phyloP scores from a whole-genome alignment of 2,329 filamentous ascomycete species.

The Aspergillus neotritici region DNA sequence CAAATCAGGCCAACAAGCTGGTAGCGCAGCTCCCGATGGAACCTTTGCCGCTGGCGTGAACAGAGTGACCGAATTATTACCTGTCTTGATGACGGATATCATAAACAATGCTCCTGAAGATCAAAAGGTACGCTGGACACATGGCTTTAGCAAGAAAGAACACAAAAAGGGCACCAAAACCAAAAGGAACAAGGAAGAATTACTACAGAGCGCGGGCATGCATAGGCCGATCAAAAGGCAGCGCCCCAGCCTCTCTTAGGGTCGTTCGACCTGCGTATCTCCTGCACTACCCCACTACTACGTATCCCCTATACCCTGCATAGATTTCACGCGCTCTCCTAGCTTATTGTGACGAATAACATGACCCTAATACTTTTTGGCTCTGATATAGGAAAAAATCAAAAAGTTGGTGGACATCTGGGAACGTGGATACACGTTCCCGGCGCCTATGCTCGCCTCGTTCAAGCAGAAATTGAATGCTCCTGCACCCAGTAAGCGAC shows the following conservation, averaged over 20 bases:
- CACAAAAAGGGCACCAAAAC: constrained; percentile 75
- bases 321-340: constrained; percentile 20
- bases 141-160: constrained; percentile 87
- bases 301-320: constrained; percentile 17
- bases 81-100: constrained; percentile 92
- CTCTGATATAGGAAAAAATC: constrained; percentile 77
- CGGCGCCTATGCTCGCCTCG: constrained; percentile 66
- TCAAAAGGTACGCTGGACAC: constrained; percentile 78
- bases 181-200: constrained; percentile 83
- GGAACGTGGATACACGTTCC: constrained; percentile 93
- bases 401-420: constrained; percentile 94
- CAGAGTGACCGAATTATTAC: constrained; percentile 92
- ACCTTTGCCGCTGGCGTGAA: constrained; percentile 93
- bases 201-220: constrained; percentile 30
- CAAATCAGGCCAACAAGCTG: constrained; percentile 73
- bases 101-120: constrained; percentile 79
- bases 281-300: constrained; percentile 7
- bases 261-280: constrained; percentile 20
- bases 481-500: constrained; percentile 58
- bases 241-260: constrained; percentile 13
- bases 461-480: constrained; percentile 77
- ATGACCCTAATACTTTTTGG: constrained; percentile 47
- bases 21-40: constrained; percentile 76
- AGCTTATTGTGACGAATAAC: constrained; percentile 30
- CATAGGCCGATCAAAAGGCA: constrained; percentile 17